Percentiles rank a stretch among this genome's conserved stretches.
Conservation (phyloP, 192 early-diverging fungal genomes). For the Backusella luteola region DNA sequence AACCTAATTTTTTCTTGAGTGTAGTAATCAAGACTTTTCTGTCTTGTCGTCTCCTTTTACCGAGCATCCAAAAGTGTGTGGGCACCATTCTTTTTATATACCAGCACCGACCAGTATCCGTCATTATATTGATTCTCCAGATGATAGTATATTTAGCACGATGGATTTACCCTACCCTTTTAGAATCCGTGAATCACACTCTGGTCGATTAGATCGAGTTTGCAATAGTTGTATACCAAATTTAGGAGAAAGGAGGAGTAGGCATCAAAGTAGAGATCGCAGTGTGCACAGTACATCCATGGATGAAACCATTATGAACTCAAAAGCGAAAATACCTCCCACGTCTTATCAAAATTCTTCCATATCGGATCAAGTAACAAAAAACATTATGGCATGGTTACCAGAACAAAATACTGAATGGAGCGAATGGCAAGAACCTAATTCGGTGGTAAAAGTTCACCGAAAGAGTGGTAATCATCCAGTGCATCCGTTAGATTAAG, state of each 20-base stretch:
- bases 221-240: neutral
- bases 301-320: neutral
- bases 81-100: neutral
- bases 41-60: neutral
- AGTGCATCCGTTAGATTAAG: neutral
- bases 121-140: neutral
- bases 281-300: neutral
- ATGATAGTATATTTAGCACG: neutral
- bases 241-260: neutral
- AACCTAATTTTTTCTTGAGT: neutral
- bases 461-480: neutral
- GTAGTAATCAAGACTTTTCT: neutral
- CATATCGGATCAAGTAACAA: neutral
- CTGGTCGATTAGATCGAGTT: neutral
- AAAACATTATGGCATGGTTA: neutral
- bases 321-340: neutral
- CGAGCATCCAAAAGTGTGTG: neutral
- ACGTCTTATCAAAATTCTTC: neutral
- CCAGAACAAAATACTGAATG: neutral
- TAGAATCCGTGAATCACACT: neutral
- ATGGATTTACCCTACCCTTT: constrained; percentile 1
- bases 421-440: neutral
- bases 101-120: neutral
- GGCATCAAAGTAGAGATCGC: neutral
- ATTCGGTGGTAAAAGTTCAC: neutral